Conservation (phyloP, 2,329 filamentous ascomycete species). For the Ceratocystis diversiconidia region DNA sequence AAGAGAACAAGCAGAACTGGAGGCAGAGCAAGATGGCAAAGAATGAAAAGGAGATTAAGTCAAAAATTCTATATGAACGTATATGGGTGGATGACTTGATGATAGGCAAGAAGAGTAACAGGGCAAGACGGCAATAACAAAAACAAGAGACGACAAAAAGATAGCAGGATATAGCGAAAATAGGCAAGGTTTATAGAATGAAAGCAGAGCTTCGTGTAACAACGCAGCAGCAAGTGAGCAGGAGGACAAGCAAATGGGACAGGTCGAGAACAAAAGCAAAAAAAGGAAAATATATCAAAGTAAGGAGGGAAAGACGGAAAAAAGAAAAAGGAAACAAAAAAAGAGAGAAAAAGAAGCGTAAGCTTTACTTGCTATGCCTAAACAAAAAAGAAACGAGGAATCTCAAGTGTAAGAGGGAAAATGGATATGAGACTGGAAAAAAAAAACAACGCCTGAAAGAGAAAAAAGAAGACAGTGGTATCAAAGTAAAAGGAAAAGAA, state of each 20-base stretch:
- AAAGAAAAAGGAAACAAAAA: conserved; percentile 9
- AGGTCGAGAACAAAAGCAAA: not conserved
- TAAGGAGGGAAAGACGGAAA: not conserved
- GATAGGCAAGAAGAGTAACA: not conserved
- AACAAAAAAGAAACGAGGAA: not conserved
- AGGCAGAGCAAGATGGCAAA: too few species aligned
- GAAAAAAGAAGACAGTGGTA: not conserved
- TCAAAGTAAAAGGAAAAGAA: not conserved
- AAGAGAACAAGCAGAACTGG: too few species aligned
- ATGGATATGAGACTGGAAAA: not conserved
- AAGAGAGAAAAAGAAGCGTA: not conserved
- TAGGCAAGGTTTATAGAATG: not conserved
- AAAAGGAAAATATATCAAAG: not conserved
- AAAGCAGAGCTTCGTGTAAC: not conserved
- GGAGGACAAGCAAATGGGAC: not conserved
- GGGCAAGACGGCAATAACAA: not conserved
- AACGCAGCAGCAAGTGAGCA: too few species aligned
- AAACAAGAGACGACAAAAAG: not conserved
- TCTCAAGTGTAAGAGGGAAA: not conserved
- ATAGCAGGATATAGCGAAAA: not conserved
- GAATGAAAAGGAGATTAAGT: not conserved
- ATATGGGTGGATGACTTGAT: not conserved
- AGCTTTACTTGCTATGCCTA: too few species aligned
- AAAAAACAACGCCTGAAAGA: not conserved
- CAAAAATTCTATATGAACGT: not conserved